phyloP scores from a whole-genome alignment of 768 basidiomycete species.

The Pulveroboletus sp. region DNA sequence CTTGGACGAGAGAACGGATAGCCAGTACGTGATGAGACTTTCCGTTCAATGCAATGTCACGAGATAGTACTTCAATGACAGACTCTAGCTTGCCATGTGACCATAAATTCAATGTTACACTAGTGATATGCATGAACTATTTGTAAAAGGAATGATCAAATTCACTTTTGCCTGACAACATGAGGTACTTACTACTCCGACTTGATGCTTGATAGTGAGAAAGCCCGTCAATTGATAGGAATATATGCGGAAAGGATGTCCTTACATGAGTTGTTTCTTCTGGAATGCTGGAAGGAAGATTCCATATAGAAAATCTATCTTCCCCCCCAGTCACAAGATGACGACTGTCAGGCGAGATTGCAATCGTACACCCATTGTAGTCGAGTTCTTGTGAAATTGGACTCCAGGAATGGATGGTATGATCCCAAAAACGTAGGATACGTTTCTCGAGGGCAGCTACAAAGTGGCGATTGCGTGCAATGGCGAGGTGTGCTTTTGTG shows the following conservation, averaged over 20 bases:
- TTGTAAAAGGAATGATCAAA: neutral
- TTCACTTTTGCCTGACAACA: neutral
- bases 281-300: neutral
- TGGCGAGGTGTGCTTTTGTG: constrained; percentile 3
- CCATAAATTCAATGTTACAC: constrained; percentile 3
- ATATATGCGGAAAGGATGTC: neutral
- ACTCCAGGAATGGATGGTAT: constrained; percentile 4
- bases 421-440: constrained; percentile 10
- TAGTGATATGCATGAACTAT: constrained; percentile 12
- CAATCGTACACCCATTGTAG: constrained; percentile 2
- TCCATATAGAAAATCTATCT: constrained; percentile 15
- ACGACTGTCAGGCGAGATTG: constrained; percentile 7
- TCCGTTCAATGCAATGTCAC: constrained; percentile 4
- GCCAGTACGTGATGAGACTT: constrained; percentile 2
- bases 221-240: neutral
- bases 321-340: constrained; percentile 11
- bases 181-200: constrained; percentile 1
- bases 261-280: constrained; percentile 1
- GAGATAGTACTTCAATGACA: constrained; percentile 6
- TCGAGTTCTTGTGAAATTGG: neutral
- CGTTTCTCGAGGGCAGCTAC: constrained; percentile 5
- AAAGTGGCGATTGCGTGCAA: constrained; percentile 7
- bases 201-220: neutral
- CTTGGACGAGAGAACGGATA: constrained; percentile 12
- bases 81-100: neutral